Percentiles rank a stretch among this genome's conserved stretches.
phyloP scores from a whole-genome alignment of 169 alveolate genomes.

The Sarcocystis neurona region DNA sequence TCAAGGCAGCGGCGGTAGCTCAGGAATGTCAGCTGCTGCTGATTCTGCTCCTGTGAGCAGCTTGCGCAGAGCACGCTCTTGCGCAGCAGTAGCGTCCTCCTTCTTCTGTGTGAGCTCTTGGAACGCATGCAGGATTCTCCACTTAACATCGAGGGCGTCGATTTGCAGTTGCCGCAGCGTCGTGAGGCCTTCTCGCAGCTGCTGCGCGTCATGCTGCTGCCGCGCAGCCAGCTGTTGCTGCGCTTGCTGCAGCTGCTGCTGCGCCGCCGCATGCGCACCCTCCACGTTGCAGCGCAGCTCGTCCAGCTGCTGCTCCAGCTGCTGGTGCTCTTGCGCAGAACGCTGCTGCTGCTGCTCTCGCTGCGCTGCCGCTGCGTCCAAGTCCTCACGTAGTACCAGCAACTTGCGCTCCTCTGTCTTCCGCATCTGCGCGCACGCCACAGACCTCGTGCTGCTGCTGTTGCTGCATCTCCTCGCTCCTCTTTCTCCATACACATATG shows the following conservation, averaged over 20 bases:
- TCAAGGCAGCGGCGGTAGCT: no score
- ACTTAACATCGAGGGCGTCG: neutral
- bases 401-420: constrained; percentile 14
- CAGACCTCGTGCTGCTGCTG: no score
- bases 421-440: neutral
- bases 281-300: neutral
- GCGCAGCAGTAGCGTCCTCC: neutral
- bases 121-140: neutral
- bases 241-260: neutral
- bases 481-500: no score
- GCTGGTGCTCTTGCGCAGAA: neutral
- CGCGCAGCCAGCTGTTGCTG: neutral
- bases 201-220: neutral
- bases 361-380: neutral
- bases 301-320: neutral
- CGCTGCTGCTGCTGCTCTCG: neutral
- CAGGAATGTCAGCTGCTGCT: no score
- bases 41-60: neutral
- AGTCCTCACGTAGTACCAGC: neutral
- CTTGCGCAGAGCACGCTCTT: neutral
- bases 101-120: constrained; percentile 2
- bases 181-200: neutral
- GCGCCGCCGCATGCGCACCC: neutral
- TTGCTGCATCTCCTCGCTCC: no score
- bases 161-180: neutral